A percentile compares a stretch with the other conserved stretches of the same genome.
These are phyloP conservation scores for Sanghuangporus sanghuang DNA, from an alignment of 1,284 basidiomycete genomes.

Conservation along the genomic window DNA sequence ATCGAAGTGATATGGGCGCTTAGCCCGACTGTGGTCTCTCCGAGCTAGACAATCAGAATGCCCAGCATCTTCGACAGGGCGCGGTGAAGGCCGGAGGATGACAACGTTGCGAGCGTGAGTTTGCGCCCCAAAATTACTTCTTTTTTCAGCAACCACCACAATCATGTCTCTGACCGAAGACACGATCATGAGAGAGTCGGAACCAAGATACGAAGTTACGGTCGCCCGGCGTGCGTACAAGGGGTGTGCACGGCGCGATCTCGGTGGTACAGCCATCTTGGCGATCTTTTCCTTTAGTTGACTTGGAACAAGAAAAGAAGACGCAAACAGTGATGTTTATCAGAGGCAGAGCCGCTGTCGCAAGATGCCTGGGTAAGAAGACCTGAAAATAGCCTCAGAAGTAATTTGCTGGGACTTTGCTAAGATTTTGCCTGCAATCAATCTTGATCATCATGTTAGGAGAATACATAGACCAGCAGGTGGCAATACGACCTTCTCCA, in stretches of 20 bases:
- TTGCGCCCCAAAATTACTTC: background rate
- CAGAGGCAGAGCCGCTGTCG: background rate
- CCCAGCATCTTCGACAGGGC: background rate
- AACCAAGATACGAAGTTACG: background rate
- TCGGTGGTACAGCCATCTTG: constrained; percentile 5
- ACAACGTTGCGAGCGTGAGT: constrained; percentile 1
- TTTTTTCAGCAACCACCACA: background rate
- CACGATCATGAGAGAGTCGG: background rate
- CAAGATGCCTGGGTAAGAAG: background rate
- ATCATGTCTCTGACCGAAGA: background rate
- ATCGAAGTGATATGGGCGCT: background rate
- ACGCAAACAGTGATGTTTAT: background rate
- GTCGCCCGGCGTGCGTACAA: background rate
- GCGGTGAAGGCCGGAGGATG: background rate
- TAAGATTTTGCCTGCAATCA: background rate
- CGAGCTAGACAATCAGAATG: background rate
- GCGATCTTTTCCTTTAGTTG: constrained; percentile 1
- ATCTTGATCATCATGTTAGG: constrained; percentile 1
- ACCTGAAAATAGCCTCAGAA: background rate
- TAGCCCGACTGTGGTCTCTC: background rate
- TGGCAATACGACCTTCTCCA: background rate
- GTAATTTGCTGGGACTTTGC: background rate
- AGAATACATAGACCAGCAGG: background rate
- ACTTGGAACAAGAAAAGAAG: background rate
- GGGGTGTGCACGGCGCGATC: background rate